Evolutionary conservation across 2,329 filamentous ascomycete genomes (phyloP).

Genomic region (Exophiala phaeomuriformis): DNA sequence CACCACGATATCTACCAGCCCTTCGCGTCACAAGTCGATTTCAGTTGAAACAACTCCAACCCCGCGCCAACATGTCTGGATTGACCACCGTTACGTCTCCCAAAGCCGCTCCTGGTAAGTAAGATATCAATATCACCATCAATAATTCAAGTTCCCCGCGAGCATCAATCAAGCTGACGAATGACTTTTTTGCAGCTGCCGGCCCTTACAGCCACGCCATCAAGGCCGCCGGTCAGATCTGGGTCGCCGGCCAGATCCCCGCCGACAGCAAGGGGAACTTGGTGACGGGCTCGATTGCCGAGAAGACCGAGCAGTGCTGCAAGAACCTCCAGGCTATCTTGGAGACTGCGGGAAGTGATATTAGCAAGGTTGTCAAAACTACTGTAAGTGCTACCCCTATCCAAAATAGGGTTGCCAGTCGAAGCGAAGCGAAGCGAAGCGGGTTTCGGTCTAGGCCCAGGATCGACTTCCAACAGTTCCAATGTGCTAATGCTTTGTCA

Average conservation of each 20-base stretch:
- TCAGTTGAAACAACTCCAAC: too few relatives aligned
- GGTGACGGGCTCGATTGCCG: slow-evolving; percentile 56
- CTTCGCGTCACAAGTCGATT: not conserved
- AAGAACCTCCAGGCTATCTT: slow-evolving; percentile 80
- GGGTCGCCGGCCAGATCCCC: slow-evolving; percentile 70
- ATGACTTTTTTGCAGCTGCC: slow-evolving; percentile 13
- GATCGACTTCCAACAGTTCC: not conserved
- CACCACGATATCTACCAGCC: not conserved
- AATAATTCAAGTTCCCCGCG: too few relatives aligned
- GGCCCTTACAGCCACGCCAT: slow-evolving; percentile 50
- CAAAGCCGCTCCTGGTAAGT: too few relatives aligned
- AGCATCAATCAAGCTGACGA: not conserved
- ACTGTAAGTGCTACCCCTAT: slow-evolving; percentile 40
- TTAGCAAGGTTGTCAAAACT: slow-evolving; percentile 81
- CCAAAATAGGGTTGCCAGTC: not conserved
- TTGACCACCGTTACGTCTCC: too few relatives aligned
- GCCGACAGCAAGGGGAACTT: slow-evolving; percentile 55
- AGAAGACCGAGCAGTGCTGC: slow-evolving; percentile 64
- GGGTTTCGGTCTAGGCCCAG: not conserved
- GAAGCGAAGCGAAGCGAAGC: too few relatives aligned
- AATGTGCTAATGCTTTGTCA: not conserved
- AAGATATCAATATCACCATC: too few relatives aligned
- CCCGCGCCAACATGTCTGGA: too few relatives aligned
- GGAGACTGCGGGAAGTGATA: slow-evolving; percentile 67
- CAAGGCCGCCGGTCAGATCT: slow-evolving; percentile 60